Percentiles rank a stretch among this genome's conserved stretches.
phyloP scores from a whole-genome alignment of 192 early-diverging fungal genomes.

The Spizellomyces sp. region DNA sequence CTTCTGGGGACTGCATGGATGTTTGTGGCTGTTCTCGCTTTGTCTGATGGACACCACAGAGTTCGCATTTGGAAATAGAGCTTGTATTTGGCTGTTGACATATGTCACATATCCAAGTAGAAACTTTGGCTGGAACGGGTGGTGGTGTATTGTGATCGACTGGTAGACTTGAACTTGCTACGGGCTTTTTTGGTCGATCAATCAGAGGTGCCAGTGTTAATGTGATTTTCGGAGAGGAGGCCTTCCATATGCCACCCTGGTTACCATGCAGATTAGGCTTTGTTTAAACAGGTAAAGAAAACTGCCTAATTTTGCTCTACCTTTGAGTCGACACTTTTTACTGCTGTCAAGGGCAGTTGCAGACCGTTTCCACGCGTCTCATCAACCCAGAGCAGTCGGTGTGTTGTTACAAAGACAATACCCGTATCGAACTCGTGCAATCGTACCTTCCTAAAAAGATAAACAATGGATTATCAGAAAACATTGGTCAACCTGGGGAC shows the following conservation, averaged over 20 bases:
- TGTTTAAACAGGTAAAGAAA: background rate
- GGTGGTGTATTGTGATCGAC: background rate
- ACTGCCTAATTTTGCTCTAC: background rate
- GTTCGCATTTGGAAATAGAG: conserved; percentile 37
- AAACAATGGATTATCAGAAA: background rate
- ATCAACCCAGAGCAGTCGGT: conserved; percentile 83
- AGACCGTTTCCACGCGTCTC: conserved; percentile 11
- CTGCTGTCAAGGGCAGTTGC: conserved; percentile 16
- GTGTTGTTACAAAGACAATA: conserved; percentile 70
- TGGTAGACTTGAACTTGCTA: too few relatives aligned
- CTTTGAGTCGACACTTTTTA: conserved; percentile 18
- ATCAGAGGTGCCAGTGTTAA: conserved; percentile 23
- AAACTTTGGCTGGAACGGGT: conserved; percentile 7
- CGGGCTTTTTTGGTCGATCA: too few relatives aligned
- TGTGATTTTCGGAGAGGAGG: conserved; percentile 68
- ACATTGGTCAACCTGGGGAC: background rate
- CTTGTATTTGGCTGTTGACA: conserved; percentile 26
- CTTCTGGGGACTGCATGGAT: background rate
- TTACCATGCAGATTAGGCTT: too few relatives aligned
- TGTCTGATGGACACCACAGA: conserved; percentile 59
- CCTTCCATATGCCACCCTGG: conserved; percentile 35
- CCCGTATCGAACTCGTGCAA: conserved; percentile 71
- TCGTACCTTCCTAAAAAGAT: conserved; percentile 53
- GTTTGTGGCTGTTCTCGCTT: background rate
- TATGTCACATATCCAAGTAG: conserved; percentile 40